phyloP scores from a whole-genome alignment of 257 asterid genomes.

The Fraxinus cuspidata region DNA sequence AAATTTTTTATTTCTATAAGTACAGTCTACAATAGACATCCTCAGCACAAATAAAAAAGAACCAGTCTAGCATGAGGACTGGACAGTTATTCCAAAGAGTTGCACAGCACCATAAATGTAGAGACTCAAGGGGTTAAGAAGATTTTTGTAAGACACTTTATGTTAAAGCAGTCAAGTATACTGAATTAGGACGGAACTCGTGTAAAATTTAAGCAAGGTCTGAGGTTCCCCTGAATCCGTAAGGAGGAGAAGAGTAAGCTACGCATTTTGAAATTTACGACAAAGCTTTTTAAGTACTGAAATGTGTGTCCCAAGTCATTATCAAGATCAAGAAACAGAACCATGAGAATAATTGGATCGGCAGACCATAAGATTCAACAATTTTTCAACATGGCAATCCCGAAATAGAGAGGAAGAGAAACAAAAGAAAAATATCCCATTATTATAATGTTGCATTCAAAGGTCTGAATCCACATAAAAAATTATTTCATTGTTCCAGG shows the following conservation, averaged over 20 bases:
- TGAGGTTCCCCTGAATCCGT: neutral
- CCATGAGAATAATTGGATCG: neutral
- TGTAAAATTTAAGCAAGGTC: neutral
- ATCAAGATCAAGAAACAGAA: neutral
- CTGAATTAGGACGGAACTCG: neutral
- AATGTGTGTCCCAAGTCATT: neutral
- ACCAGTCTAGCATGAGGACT: neutral
- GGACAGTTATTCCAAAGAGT: neutral
- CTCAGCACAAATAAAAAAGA: neutral
- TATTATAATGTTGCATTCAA: neutral
- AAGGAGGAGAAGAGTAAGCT: neutral
- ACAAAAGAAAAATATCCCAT: neutral
- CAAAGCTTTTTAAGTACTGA: neutral
- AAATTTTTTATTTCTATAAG: constrained; percentile 11
- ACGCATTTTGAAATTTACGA: neutral
- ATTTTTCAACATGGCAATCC: neutral
- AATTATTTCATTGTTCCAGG: neutral
- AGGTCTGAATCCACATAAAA: constrained; percentile 18
- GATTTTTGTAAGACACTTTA: neutral
- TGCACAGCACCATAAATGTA: too few relatives aligned
- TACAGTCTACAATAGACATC: neutral
- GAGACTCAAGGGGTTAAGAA: neutral
- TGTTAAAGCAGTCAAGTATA: neutral
- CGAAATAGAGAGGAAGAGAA: constrained; percentile 11
- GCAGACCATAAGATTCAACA: neutral